Evolutionary conservation across 345 rosid species (phyloP).

Genomic region (Clarkia xantiana): DNA sequence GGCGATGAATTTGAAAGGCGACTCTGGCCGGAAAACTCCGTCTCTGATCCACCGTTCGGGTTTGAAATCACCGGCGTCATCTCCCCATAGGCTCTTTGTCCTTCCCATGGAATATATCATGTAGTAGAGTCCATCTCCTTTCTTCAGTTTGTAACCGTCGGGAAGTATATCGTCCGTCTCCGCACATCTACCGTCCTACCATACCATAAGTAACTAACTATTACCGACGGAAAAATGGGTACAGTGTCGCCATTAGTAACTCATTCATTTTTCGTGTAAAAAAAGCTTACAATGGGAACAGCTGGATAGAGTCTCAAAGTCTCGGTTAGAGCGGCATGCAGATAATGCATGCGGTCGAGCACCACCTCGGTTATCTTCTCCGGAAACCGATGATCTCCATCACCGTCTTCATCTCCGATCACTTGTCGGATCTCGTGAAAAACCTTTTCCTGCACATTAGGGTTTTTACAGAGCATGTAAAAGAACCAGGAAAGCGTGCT

Average conservation of each 20-base stretch:
- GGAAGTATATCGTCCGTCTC: constrained; percentile 56
- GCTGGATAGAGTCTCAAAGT: constrained; percentile 61
- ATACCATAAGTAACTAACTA: no score
- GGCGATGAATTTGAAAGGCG: constrained; percentile 56
- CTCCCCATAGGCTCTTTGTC: constrained; percentile 66
- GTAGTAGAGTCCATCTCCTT: constrained; percentile 48
- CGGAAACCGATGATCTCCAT: constrained; percentile 21
- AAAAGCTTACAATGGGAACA: constrained; percentile 36
- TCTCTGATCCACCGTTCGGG: constrained; percentile 72
- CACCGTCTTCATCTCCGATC: constrained; percentile 12
- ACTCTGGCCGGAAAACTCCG: constrained; percentile 49
- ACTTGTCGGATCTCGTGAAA: constrained; percentile 36
- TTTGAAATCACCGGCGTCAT: constrained; percentile 46
- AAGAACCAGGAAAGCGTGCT: constrained; percentile 57
- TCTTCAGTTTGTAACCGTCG: constrained; percentile 42
- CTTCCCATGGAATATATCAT: constrained; percentile 70
- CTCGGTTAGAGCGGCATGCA: constrained; percentile 67
- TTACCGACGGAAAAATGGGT: background rate
- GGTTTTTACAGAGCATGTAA: constrained; percentile 63
- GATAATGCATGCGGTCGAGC: constrained; percentile 58
- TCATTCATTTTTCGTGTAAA: background rate
- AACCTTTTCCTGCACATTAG: constrained; percentile 50
- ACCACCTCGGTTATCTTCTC: constrained; percentile 23
- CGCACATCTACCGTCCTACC: constrained; percentile 49
- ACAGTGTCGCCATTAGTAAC: background rate